A percentile compares a stretch with the other conserved stretches of the same genome.
These are phyloP conservation scores for Epichloe gansuensis DNA, from an alignment of 2,329 filamentous ascomycete genomes.

Conservation along the genomic window DNA sequence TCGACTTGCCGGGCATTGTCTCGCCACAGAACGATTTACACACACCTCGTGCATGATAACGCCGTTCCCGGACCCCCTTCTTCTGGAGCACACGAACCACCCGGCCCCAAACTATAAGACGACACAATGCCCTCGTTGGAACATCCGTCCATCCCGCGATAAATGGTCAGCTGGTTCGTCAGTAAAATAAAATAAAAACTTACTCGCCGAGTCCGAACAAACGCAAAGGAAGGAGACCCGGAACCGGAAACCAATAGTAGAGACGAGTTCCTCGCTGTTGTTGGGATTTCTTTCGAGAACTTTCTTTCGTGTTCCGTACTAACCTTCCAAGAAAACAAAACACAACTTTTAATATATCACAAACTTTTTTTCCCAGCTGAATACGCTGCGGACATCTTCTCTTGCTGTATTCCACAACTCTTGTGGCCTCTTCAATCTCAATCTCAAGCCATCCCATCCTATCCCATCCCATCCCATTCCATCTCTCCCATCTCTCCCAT, in stretches of 20 bases:
- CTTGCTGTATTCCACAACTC: not conserved
- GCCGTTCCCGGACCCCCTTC: slow-evolving; percentile 6
- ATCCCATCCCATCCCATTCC: not conserved
- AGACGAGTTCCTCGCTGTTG: slow-evolving; percentile 1
- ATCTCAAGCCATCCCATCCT: not conserved
- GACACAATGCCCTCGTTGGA: not conserved
- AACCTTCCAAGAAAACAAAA: not conserved
- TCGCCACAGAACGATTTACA: not conserved
- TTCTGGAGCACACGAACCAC: not conserved
- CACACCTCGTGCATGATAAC: slow-evolving; percentile 1
- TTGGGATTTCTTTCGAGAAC: not conserved
- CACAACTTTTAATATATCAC: slow-evolving; percentile 4
- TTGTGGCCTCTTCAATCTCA: not conserved
- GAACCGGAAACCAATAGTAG: slow-evolving; percentile 1
- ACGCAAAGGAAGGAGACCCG: not conserved
- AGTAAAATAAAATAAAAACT: not conserved
- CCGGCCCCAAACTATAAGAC: not conserved
- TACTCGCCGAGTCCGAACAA: not conserved
- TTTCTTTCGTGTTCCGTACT: slow-evolving; percentile 1
- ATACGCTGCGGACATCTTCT: slow-evolving; percentile 1
- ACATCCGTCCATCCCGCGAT: not conserved
- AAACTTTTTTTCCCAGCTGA: slow-evolving; percentile 3
- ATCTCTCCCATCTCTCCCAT: not conserved
- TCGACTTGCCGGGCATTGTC: not conserved
- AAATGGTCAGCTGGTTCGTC: slow-evolving; percentile 2